Evolutionary conservation across 2,329 filamentous ascomycete species (phyloP).

Genomic region (Epichloe amarillans): DNA sequence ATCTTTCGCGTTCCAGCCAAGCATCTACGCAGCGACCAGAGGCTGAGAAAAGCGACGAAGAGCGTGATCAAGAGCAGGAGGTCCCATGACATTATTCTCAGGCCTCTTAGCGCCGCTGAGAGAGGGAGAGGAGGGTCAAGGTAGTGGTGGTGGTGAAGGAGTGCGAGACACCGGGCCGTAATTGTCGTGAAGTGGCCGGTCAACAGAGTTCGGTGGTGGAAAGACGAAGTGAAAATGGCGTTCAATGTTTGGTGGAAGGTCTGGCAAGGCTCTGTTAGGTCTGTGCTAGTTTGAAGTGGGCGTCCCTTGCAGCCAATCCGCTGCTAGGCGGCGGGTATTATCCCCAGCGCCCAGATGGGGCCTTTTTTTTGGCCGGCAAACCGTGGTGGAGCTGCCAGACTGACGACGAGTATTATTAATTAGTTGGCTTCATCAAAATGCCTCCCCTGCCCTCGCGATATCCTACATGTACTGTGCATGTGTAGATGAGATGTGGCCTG

Average conservation of each 20-base stretch:
- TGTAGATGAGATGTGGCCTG: too few relatives aligned
- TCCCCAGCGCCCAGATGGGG: too few relatives aligned
- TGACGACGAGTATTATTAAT: too few relatives aligned
- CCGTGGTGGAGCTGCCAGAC: too few relatives aligned
- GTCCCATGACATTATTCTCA: conserved; percentile 32
- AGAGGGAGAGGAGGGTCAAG: not conserved
- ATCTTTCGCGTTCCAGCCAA: conserved; percentile 19
- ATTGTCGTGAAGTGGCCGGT: not conserved
- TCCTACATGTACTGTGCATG: too few relatives aligned
- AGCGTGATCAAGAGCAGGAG: conserved; percentile 26
- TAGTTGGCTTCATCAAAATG: too few relatives aligned
- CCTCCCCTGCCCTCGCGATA: too few relatives aligned
- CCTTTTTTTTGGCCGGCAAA: too few relatives aligned
- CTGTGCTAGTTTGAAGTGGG: too few relatives aligned
- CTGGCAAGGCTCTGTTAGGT: too few relatives aligned
- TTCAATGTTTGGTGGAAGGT: not conserved
- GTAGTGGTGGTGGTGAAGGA: not conserved
- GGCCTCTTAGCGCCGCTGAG: conserved; percentile 9
- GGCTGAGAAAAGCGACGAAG: conserved; percentile 24
- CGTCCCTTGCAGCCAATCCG: too few relatives aligned
- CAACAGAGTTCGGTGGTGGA: not conserved
- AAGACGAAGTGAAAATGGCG: not conserved
- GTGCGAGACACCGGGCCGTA: not conserved
- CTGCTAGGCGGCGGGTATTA: too few relatives aligned
- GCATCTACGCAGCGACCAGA: conserved; percentile 24